Evolutionary conservation across 495 filamentous ascomycete genomes (phyloP).

Genomic region (Lineolata rhizophorae): DNA sequence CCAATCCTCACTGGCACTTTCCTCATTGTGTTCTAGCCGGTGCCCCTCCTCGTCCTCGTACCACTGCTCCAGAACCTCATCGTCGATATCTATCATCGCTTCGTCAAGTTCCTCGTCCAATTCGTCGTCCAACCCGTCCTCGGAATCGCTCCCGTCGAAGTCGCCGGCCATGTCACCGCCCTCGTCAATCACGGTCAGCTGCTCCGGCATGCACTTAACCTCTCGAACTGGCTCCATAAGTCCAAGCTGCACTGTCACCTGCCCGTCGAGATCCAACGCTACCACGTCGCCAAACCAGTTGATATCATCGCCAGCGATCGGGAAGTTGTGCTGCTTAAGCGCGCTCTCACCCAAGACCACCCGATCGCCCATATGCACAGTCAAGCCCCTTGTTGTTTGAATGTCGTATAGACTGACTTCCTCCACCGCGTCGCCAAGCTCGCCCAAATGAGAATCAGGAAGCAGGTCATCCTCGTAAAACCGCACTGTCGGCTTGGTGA

Average conservation of each 20-base stretch:
- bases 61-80: too few species aligned
- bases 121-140: constrained; percentile 8
- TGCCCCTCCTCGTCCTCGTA: too few species aligned
- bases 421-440: constrained; percentile 19
- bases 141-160: too few species aligned
- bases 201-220: constrained; percentile 21
- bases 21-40: too few species aligned
- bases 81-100: too few species aligned
- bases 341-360: constrained; percentile 24
- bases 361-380: constrained; percentile 20
- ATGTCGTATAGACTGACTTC: constrained; percentile 39
- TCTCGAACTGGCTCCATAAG: constrained; percentile 25
- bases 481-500: too few species aligned
- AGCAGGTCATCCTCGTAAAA: too few species aligned
- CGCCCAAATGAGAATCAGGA: constrained; percentile 20
- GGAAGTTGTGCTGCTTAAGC: too few species aligned
- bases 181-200: too few species aligned
- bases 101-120: constrained; percentile 16
- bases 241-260: constrained; percentile 29
- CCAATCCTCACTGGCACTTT: too few species aligned
- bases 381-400: constrained; percentile 20
- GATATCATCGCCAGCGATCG: constrained; percentile 6
- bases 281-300: constrained; percentile 37
- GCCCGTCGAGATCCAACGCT: constrained; percentile 29
- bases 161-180: too few species aligned